Percentiles rank a stretch among this genome's conserved stretches.
Conservation (phyloP, 768 basidiomycete species). For the Arthromyces matolae region DNA sequence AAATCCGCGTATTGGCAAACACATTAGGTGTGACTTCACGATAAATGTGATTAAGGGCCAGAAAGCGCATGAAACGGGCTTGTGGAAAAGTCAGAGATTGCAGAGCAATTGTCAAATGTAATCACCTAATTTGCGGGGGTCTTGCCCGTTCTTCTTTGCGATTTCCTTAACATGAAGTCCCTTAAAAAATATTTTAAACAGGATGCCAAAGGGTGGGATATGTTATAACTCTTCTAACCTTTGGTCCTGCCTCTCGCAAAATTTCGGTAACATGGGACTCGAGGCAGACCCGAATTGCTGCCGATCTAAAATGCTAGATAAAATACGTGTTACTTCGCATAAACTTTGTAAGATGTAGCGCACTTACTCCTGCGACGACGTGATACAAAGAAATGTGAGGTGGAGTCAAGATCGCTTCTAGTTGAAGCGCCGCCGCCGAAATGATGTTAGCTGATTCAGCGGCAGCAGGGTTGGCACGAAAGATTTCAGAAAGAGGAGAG, state of each 20-base stretch:
- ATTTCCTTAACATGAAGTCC: too few species aligned
- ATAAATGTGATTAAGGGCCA: constrained; percentile 38
- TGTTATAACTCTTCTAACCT: too few species aligned
- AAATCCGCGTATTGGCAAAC: constrained; percentile 37
- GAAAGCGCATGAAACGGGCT: constrained; percentile 36
- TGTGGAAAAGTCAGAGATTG: not conserved
- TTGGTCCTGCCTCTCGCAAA: constrained; percentile 35
- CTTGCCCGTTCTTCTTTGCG: too few species aligned
- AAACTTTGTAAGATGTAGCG: not conserved
- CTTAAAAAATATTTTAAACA: too few species aligned
- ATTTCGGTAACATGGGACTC: constrained; percentile 38
- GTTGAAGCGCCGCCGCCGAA: constrained; percentile 28
- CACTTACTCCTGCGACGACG: constrained; percentile 24
- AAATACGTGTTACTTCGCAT: not conserved
- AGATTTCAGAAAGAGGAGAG: constrained; percentile 23
- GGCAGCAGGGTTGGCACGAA: constrained; percentile 20
- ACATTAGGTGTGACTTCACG: constrained; percentile 32
- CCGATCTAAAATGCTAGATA: constrained; percentile 23
- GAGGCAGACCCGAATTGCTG: constrained; percentile 27
- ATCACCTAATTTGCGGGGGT: not conserved
- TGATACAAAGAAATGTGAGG: constrained; percentile 24
- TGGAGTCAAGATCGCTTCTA: constrained; percentile 24
- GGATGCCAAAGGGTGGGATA: too few species aligned
- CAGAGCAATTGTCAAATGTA: not conserved
- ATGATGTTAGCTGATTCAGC: constrained; percentile 28